phyloP scores from a whole-genome alignment of 495 filamentous ascomycete species.

The Xylaria bambusicola region DNA sequence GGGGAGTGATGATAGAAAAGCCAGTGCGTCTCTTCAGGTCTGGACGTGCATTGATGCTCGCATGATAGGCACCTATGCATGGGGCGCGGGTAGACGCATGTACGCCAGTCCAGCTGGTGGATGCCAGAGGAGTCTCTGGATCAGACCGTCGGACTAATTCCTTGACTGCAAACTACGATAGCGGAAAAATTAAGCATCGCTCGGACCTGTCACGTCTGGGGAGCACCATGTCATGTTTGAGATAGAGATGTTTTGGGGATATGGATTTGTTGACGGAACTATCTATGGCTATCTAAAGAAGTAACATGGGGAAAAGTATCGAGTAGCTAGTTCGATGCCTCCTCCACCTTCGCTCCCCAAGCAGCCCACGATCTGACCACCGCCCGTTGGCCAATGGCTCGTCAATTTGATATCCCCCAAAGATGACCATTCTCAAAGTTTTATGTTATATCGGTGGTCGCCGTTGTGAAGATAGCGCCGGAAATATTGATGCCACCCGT shows the following conservation, averaged over 20 bases:
- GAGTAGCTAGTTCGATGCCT: slow-evolving; percentile 14
- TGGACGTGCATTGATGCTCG: not conserved
- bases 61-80: slow-evolving; percentile 14
- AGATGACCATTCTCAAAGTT: slow-evolving; percentile 3
- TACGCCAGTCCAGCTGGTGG: not conserved
- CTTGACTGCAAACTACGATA: not conserved
- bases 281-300: slow-evolving; percentile 12
- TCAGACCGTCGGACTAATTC: not conserved
- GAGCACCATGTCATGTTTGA: not conserved
- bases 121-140: not conserved
- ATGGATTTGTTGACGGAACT: slow-evolving; percentile 11
- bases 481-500: slow-evolving; percentile 2
- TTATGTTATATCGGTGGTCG: not conserved
- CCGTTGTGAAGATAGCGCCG: not conserved
- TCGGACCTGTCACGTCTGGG: not conserved
- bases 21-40: not conserved
- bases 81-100: slow-evolving; percentile 8
- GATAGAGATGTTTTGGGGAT: slow-evolving; percentile 6
- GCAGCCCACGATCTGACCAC: slow-evolving; percentile 20
- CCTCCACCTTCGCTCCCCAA: slow-evolving; percentile 26
- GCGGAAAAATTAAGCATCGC: not conserved
- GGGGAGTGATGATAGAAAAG: not conserved
- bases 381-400: not conserved
- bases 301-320: slow-evolving; percentile 8
- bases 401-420: slow-evolving; percentile 7